These are phyloP conservation scores for Xylaria sp. DNA, from an alignment of 2,329 filamentous ascomycete species.

Conservation along the genomic window DNA sequence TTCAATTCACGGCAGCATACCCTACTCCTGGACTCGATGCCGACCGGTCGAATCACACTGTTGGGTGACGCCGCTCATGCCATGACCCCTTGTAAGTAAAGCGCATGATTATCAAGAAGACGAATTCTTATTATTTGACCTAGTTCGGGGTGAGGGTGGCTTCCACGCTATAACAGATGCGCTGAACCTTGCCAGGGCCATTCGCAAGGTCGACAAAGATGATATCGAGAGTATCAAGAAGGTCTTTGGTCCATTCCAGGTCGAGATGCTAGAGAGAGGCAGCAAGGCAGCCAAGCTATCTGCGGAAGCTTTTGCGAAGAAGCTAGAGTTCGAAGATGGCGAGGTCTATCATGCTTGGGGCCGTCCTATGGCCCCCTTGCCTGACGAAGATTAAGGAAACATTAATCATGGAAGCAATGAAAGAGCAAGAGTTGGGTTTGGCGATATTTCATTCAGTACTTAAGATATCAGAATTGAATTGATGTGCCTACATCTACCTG, in stretches of 20 bases:
- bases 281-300: conserved; percentile 43
- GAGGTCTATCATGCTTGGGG: conserved; percentile 38
- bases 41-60: conserved; percentile 42
- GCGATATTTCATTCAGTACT: background rate
- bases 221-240: conserved; percentile 36
- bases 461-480: background rate
- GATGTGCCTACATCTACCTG: too few species aligned
- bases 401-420: background rate
- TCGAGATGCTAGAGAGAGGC: conserved; percentile 48
- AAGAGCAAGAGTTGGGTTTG: background rate
- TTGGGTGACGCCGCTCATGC: conserved; percentile 44
- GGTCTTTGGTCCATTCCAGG: conserved; percentile 46
- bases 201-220: conserved; percentile 39
- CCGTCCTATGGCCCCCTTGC: conserved; percentile 36
- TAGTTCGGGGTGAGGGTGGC: conserved; percentile 42
- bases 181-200: conserved; percentile 44
- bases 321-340: conserved; percentile 27
- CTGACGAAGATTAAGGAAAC: conserved; percentile 35
- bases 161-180: conserved; percentile 62
- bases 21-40: conserved; percentile 40
- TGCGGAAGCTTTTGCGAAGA: conserved; percentile 36
- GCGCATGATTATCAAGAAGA: background rate
- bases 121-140: background rate
- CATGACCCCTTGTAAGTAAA: conserved; percentile 42
- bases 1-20: conserved; percentile 27